phyloP scores from a whole-genome alignment of 495 filamentous ascomycete genomes.

The Neurospora hispaniola region DNA sequence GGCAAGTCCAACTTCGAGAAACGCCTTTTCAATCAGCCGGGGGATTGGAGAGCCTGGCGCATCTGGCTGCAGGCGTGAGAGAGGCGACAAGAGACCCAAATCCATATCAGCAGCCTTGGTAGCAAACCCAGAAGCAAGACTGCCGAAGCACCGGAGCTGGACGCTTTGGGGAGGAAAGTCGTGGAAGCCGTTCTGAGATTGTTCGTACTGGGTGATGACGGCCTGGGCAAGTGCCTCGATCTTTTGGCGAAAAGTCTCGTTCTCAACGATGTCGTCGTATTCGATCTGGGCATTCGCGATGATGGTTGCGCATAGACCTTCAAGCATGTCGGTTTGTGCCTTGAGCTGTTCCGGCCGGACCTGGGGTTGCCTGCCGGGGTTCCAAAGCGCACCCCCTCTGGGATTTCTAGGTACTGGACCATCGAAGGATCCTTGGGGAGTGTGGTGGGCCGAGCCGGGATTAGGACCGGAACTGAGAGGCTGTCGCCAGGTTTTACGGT shows the following conservation, averaged over 20 bases:
- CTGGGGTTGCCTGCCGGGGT: slow-evolving; percentile 8
- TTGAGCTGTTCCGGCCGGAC: slow-evolving; percentile 26
- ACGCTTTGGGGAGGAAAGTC: slow-evolving; percentile 41
- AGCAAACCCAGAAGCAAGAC: slow-evolving; percentile 62
- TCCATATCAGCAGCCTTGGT: slow-evolving; percentile 68
- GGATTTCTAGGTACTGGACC: slow-evolving; percentile 5
- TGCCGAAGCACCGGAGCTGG: slow-evolving; percentile 58
- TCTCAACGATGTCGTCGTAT: slow-evolving; percentile 44
- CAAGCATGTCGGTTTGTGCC: slow-evolving; percentile 35
- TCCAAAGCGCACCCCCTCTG: slow-evolving; percentile 8
- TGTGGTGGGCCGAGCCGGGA: not conserved
- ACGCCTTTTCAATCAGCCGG: slow-evolving; percentile 51
- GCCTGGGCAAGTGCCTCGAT: slow-evolving; percentile 48
- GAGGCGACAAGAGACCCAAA: slow-evolving; percentile 51
- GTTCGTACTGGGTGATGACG: slow-evolving; percentile 41
- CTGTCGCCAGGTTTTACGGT: slow-evolving; percentile 10
- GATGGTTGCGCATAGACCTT: slow-evolving; percentile 29
- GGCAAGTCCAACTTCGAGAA: slow-evolving; percentile 60
- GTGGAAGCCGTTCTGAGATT: slow-evolving; percentile 15
- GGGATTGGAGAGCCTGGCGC: slow-evolving; percentile 46
- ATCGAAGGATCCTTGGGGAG: slow-evolving; percentile 5
- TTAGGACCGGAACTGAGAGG: slow-evolving; percentile 7
- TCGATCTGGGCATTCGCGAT: slow-evolving; percentile 38
- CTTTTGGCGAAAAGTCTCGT: slow-evolving; percentile 47
- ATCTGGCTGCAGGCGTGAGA: slow-evolving; percentile 38